Evolutionary conservation across 352 stramenopile species (phyloP).

Genomic region (Halophytophthora polymorphica): DNA sequence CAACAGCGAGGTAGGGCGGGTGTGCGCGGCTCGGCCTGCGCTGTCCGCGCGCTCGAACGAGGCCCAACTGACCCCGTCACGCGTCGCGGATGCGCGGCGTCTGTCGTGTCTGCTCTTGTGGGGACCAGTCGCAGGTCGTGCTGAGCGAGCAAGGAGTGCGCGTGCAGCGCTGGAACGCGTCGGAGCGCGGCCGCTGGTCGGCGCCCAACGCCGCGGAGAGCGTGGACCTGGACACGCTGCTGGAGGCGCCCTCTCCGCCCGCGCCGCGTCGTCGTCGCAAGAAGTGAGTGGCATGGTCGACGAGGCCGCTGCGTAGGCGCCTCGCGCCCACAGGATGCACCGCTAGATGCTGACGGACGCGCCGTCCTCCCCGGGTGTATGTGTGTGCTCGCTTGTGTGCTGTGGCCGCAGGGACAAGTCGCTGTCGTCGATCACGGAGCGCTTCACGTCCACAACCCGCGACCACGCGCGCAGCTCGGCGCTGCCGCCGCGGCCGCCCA

Average conservation of each 20-base stretch:
- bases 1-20: conserved; percentile 42
- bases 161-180: conserved; percentile 40
- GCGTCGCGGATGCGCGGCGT: not conserved
- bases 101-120: not conserved
- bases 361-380: too few relatives aligned
- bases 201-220: conserved; percentile 56
- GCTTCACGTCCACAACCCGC: conserved; percentile 19
- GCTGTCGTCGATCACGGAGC: conserved; percentile 18
- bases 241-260: conserved; percentile 68
- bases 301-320: not conserved
- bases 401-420: conserved; percentile 24
- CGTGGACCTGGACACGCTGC: conserved; percentile 75
- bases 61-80: too few relatives aligned
- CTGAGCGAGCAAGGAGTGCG: conserved; percentile 48
- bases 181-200: conserved; percentile 67
- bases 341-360: conserved; percentile 14
- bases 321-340: not conserved
- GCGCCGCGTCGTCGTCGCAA: conserved; percentile 36
- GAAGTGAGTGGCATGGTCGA: conserved; percentile 34
- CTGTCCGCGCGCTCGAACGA: too few relatives aligned
- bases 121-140: conserved; percentile 56
- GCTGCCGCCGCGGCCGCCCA: conserved; percentile 18
- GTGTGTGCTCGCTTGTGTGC: not conserved
- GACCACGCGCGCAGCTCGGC: conserved; percentile 3
- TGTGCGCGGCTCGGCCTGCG: not conserved